phyloP scores from a whole-genome alignment of 2,329 filamentous ascomycete species.

The Exophiala spinifera region DNA sequence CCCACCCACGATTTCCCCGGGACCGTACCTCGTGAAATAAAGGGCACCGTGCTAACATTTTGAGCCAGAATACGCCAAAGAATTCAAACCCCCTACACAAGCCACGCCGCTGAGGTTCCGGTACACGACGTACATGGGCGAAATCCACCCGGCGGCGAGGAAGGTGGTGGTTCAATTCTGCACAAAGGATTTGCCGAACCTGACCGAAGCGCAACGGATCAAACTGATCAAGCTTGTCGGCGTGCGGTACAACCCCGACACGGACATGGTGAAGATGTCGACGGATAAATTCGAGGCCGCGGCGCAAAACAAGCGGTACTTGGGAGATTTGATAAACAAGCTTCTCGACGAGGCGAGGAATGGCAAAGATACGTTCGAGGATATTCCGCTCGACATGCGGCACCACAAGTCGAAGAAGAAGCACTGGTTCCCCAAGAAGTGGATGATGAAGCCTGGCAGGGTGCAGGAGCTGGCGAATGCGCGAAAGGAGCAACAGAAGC shows the following conservation, averaged over 20 bases:
- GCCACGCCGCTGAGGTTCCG: conserved; percentile 79
- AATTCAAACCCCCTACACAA: conserved; percentile 68
- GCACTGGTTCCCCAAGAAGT: conserved; percentile 73
- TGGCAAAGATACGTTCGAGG: conserved; percentile 74
- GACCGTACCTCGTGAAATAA: neutral
- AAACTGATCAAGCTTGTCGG: conserved; percentile 90
- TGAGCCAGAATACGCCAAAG: conserved; percentile 70
- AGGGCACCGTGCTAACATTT: conserved; percentile 19
- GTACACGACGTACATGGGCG: conserved; percentile 95
- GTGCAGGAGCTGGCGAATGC: conserved; percentile 27
- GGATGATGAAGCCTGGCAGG: conserved; percentile 63
- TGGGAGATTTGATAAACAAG: conserved; percentile 72
- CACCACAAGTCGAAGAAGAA: conserved; percentile 71
- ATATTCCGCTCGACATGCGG: conserved; percentile 83
- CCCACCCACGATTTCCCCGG: neutral
- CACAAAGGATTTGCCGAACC: conserved; percentile 61
- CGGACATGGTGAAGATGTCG: conserved; percentile 79
- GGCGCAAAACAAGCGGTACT: conserved; percentile 95
- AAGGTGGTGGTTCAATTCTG: conserved; percentile 94
- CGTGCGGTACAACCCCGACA: conserved; percentile 80
- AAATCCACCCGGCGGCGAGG: conserved; percentile 81
- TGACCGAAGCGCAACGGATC: conserved; percentile 61
- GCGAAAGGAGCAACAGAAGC: conserved; percentile 54
- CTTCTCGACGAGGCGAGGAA: conserved; percentile 76
- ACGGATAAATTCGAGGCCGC: conserved; percentile 84